Evolutionary conservation across 139 green algal species (phyloP), one percentile per base, ranked within the genome.

Genomic region (Volvox reticuliferus): DNA sequence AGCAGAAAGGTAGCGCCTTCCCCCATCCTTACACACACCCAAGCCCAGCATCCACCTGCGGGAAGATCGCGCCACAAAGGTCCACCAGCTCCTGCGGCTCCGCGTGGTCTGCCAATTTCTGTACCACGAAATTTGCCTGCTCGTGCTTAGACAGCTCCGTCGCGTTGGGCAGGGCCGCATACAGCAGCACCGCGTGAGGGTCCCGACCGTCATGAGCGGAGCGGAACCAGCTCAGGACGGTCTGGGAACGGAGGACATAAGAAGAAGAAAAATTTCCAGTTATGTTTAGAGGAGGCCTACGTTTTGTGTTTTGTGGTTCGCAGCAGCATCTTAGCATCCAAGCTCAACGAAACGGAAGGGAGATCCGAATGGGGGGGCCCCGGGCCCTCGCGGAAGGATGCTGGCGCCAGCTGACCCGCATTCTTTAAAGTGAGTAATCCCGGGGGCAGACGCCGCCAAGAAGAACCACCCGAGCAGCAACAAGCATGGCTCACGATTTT

Each of bases 131-230:
- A 28, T 91, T 91, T 77, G 37, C 92, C 36, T 90, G 89, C 26
- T 92, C 90, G 86, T 93, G 73, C 5, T 67, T 33, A 33, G 85
- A 85, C 89, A 89, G 91, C 89, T 94, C 89, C 67, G 82, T 55
- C 65, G 87, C 44, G 76, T 67, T 62, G 17, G 89, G 33, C 37
- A 91, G 37, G 21, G 91, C 73, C 14, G 89, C 75, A 69, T 35
- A 50, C 73, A 93, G 73, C 86, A 94, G 82, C 63, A 85, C 35
- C 20, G 36, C 86, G 82, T 77, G 83, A 20, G 73, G 89, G 61
- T 86, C 82, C 55, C 82, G 82, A 33, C 79, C 82, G 6, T 62
- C 37, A 71, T 89, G 33, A 21, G 61, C 55, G 36, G 17, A 12
- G 16, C 81, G 69, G 55, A 88, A 92, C 13, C 69, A 65, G 37